These are phyloP conservation scores for Dendrobium huoshanense DNA, from an alignment of 106 monocot species.

Conservation along the genomic window DNA sequence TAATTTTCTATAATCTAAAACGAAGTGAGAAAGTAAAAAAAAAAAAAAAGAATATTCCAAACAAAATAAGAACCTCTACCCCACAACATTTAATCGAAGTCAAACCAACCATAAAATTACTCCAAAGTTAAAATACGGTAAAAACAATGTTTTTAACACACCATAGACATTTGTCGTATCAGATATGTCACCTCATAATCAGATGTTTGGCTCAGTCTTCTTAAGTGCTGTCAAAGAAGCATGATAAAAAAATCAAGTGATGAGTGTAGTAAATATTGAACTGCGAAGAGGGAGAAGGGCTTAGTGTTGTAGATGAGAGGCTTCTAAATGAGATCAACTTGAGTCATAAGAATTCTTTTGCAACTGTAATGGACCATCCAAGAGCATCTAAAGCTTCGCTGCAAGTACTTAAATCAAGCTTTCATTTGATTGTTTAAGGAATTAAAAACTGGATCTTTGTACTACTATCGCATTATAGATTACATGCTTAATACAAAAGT, in stretches of 20 bases:
- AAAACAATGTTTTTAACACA: no score
- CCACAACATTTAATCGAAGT: no score
- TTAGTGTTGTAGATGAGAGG: conserved; percentile 91
- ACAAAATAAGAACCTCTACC: no score
- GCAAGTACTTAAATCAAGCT: not conserved
- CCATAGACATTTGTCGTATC: not conserved
- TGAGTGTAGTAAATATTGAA: not conserved
- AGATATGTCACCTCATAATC: not conserved
- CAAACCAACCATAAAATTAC: no score
- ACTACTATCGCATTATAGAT: no score
- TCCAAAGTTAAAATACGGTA: no score
- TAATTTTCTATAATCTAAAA: no score
- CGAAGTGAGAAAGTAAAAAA: no score
- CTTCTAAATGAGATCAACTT: conserved; percentile 98
- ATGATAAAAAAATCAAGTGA: not conserved
- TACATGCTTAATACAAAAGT: no score
- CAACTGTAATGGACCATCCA: conserved; percentile 88
- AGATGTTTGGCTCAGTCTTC: conserved; percentile 11
- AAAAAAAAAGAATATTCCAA: no score
- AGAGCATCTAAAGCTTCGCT: conserved; percentile 86
- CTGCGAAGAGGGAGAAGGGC: not conserved
- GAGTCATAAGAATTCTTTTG: conserved; percentile 95
- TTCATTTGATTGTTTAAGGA: not conserved
- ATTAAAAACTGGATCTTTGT: not conserved
- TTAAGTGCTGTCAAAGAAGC: conserved; percentile 13